A percentile compares a stretch with the other conserved stretches of the same genome.
These are phyloP conservation scores for Suhomyces terraborum DNA, from an alignment of 1,139 yeast species.

Conservation along the genomic window DNA sequence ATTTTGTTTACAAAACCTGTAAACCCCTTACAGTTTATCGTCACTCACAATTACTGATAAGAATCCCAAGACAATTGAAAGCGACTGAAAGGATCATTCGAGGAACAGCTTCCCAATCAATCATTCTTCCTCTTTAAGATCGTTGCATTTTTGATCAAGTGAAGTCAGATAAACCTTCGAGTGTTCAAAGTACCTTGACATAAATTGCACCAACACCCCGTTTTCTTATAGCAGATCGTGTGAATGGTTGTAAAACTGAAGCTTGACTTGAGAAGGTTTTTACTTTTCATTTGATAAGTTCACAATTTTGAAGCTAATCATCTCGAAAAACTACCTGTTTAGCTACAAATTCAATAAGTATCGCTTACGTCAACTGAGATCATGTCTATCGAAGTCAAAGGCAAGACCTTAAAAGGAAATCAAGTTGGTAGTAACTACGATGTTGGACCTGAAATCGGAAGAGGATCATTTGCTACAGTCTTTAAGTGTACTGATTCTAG, in stretches of 20 bases:
- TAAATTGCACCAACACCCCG: too few relatives aligned
- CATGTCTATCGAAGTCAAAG: neutral
- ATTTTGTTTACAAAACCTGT: neutral
- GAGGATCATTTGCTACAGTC: conserved; percentile 94
- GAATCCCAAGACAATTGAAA: neutral
- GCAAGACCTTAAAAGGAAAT: conserved; percentile 4
- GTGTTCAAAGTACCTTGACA: too few relatives aligned
- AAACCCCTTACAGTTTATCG: conserved; percentile 2
- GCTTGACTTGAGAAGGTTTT: neutral
- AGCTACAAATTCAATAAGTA: conserved; percentile 1
- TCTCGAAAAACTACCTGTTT: neutral
- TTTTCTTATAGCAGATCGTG: too few relatives aligned
- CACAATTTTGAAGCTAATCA: neutral
- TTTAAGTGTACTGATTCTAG: conserved; percentile 53
- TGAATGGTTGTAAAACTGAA: neutral
- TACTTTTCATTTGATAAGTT: neutral
- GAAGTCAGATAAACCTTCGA: too few relatives aligned
- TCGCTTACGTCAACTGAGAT: too few relatives aligned
- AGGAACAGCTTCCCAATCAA: neutral
- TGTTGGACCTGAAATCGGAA: conserved; percentile 79
- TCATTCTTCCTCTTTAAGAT: neutral
- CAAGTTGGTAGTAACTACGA: conserved; percentile 46
- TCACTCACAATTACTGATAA: neutral
- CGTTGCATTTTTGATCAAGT: neutral
- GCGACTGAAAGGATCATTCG: too few relatives aligned